phyloP scores from a whole-genome alignment of 2,329 filamentous ascomycete genomes.

The Fusarium burgessii region DNA sequence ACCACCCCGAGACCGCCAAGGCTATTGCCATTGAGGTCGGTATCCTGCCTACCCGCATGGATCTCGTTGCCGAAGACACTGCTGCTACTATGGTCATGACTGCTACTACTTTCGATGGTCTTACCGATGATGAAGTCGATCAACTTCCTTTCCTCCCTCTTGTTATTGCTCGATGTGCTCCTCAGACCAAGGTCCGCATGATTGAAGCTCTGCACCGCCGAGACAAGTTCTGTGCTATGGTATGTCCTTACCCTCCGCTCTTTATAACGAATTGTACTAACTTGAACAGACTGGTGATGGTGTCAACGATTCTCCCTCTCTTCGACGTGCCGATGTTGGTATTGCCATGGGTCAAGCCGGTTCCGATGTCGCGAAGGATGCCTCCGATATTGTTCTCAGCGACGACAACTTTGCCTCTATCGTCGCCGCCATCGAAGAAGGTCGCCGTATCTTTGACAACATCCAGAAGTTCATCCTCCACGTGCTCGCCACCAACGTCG shows the following conservation, averaged over 20 bases:
- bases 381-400: constrained; percentile 75
- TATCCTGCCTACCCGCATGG: constrained; percentile 65
- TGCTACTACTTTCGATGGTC: constrained; percentile 71
- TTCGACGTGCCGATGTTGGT: constrained; percentile 77
- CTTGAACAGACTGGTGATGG: constrained; percentile 71
- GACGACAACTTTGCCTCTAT: constrained; percentile 82
- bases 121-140: constrained; percentile 74
- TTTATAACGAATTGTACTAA: constrained; percentile 11
- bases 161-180: constrained; percentile 76
- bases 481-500: constrained; percentile 77
- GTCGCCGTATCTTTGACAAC: constrained; percentile 79
- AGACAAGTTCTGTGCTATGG: constrained; percentile 74
- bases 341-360: constrained; percentile 75
- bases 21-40: constrained; percentile 73
- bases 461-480: constrained; percentile 81
- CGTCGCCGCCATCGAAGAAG: constrained; percentile 77
- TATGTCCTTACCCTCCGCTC: constrained; percentile 29
- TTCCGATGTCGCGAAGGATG: constrained; percentile 73
- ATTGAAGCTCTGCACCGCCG: constrained; percentile 78
- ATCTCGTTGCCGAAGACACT: constrained; percentile 63
- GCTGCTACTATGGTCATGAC: constrained; percentile 72
- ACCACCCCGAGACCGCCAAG: constrained; percentile 72
- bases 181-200: constrained; percentile 79
- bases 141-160: constrained; percentile 72
- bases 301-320: constrained; percentile 78